Base-by-base conservation (phyloP, 257 asterid genomes). In the Craterostigma plantagineum region DNA sequence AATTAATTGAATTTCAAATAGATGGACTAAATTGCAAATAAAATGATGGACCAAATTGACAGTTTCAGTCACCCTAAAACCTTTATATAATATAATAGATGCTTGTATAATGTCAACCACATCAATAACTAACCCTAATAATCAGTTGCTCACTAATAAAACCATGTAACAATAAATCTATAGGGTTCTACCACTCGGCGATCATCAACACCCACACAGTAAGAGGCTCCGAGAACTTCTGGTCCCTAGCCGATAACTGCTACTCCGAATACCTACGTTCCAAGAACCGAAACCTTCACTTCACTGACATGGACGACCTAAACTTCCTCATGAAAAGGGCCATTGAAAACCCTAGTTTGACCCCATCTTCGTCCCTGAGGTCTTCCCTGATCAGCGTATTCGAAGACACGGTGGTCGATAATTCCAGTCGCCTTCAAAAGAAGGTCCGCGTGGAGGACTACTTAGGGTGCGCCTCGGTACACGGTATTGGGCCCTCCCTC, bases 401-500 rank as follows among this genome's bases (percentile, higher is more conserved):
- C 10, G 92, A 79, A 57, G 92, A 79, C 15, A 77, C 86, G 13
- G 86, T 75, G 38, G 16, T 72, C 13, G 79, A 79, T 23, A 47
- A 58, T 35, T 42, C 75, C 27, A 10, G 14, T 5, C 14, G 46
- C 0, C n/a, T 42, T 14, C 75, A 65, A 63, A 47, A 14, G 1
- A 46, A 38, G 14, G 49, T 75, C n/a, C 86, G 77, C 10, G 67
- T 59, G 16, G 68, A 64, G 37, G 86, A 72, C 59, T 79, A 66
- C 62, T 14, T 79, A 50, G 92, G 86, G 9, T 79, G 86, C 50
- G 72, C 92, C 27, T 66, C 92, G 0, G 36, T 49, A 35, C 92
- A 79, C 43, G 86, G 92, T 6, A 63, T 75, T 4, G 92, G 92
- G 53, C 82, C 92, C 5, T 79, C 92, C 10, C 35, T 79, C 30